Conservation (phyloP, 2,329 filamentous ascomycete genomes). For the Bipolaris zeicola region DNA sequence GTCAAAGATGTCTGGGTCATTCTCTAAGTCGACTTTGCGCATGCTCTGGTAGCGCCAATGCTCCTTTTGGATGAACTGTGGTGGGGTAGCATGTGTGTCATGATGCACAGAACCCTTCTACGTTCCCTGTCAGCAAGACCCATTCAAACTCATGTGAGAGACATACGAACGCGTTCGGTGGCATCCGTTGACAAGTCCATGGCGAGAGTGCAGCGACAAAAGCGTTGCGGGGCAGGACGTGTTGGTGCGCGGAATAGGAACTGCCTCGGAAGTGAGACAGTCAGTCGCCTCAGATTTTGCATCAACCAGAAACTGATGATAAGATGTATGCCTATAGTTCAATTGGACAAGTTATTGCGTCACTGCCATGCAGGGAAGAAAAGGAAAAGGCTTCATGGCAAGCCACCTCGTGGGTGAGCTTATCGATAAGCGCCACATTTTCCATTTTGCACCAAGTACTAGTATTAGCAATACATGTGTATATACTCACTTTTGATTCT, state of each 20-base stretch:
- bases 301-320: background rate
- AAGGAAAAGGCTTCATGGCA: constrained; percentile 4
- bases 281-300: background rate
- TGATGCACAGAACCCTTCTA: constrained; percentile 39
- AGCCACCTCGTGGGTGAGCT: constrained; percentile 4
- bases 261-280: constrained; percentile 4
- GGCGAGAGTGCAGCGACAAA: background rate
- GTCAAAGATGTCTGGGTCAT: constrained; percentile 53
- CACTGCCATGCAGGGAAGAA: background rate
- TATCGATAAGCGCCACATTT: constrained; percentile 16
- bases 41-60: constrained; percentile 64
- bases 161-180: constrained; percentile 43
- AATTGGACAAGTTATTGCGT: background rate
- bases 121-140: constrained; percentile 27
- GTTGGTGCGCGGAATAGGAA: background rate
- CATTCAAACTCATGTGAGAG: constrained; percentile 19
- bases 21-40: constrained; percentile 58
- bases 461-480: no score
- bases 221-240: background rate
- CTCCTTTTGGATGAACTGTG: constrained; percentile 42
- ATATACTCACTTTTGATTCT: background rate
- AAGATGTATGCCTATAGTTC: background rate
- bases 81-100: constrained; percentile 46
- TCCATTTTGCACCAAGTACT: background rate
- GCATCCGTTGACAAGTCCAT: constrained; percentile 37